Conservation (phyloP, 768 basidiomycete species). For the Tylopilus rubrobrunneus region DNA sequence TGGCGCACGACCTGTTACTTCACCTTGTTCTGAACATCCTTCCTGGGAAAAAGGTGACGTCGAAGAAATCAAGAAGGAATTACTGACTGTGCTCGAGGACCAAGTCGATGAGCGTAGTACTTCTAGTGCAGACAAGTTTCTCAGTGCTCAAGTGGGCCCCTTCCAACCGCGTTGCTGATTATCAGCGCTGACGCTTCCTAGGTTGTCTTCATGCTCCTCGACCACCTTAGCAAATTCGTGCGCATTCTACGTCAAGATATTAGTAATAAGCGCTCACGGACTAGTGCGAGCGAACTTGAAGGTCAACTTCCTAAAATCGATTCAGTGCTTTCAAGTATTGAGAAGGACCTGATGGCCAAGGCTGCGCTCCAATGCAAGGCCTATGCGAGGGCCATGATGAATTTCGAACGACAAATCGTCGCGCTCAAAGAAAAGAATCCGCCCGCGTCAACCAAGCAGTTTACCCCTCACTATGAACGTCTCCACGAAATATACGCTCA, state of each 20-base stretch:
- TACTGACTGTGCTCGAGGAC: constrained; percentile 79
- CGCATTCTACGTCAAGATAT: constrained; percentile 65
- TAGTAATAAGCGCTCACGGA: constrained; percentile 45
- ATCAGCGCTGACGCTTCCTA: constrained; percentile 29
- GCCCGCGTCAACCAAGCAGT: constrained; percentile 43
- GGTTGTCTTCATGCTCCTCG: constrained; percentile 92
- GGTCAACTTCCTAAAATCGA: constrained; percentile 72
- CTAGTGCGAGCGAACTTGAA: constrained; percentile 37
- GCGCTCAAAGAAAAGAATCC: constrained; percentile 41
- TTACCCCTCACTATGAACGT: constrained; percentile 64
- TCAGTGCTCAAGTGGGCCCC: constrained; percentile 83
- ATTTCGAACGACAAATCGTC: constrained; percentile 82
- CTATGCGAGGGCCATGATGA: constrained; percentile 91
- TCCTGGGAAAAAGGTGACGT: constrained; percentile 58
- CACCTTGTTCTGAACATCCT: constrained; percentile 87
- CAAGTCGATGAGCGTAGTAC: constrained; percentile 64
- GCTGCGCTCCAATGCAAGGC: constrained; percentile 95
- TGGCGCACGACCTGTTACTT: constrained; percentile 88
- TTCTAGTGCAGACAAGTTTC: constrained; percentile 68
- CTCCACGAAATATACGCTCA: constrained; percentile 95
- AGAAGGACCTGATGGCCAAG: constrained; percentile 84
- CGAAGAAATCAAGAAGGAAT: constrained; percentile 66
- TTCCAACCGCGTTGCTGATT: not conserved
- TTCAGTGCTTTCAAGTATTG: constrained; percentile 76
- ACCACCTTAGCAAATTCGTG: constrained; percentile 91